Base-by-base conservation (phyloP, 441 rosid genomes). In the Croton setiger region DNA sequence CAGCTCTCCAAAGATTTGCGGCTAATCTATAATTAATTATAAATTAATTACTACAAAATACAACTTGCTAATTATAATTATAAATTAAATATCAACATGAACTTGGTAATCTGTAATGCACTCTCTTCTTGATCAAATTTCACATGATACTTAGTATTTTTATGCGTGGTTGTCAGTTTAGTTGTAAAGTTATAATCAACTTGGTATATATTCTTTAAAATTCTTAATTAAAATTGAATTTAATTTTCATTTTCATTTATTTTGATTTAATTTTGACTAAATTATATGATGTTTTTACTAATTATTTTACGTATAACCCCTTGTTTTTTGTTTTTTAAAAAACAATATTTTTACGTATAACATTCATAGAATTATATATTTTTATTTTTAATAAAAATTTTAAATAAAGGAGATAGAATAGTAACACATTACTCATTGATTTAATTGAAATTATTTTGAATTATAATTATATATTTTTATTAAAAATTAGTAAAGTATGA, bases 1-100 rank as follows among this genome's bases (percentile, higher is more conserved):
- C 45, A 39, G 51, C 43, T 39, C 41, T 59, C n/a, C 13, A 31
- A 17, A 36, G 65, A 47, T 45, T 72, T 72, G 75, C 75, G 75
- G 75, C 75, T 71, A 20, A 49, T 13, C 15, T 43, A 23, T 27
- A 27, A 27, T 27, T 27, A 27, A 27, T 27, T 27, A 27, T 27
- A 27, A 0, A 2, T 27, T 27, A 14, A 35, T 48, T 64, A 64
- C 64, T 64, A 31, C 74, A 20, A 54, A 9, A 31, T 53, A 4
- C 63, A 43, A 71, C 48, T 70, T 63, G 62, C 35, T 54, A 27
- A 27, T 27, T 27, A 31, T 21, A 62, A 12, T 52, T 37, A 11
- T 52, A 2, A 11, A 4, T 31, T 63, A 13, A 37, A 39, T 41
- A 49, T 0, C 18, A 14, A 49, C 5, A 14, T 8, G 68, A 31